phyloP scores from a whole-genome alignment of 345 rosid genomes.

The Gossypium arboreum region DNA sequence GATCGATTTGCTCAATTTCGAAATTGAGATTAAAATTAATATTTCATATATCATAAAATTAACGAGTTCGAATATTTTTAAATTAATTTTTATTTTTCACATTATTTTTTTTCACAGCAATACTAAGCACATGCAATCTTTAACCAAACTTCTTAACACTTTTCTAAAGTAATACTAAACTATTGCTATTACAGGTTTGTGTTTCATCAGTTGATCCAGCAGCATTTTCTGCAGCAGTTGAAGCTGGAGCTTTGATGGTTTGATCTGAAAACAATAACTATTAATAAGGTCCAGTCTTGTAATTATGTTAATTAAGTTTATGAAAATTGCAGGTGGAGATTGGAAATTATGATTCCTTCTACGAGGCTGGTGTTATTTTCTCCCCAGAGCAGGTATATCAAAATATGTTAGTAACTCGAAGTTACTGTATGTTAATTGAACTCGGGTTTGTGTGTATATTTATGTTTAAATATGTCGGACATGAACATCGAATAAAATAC shows the following conservation, averaged over 20 bases:
- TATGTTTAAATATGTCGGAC: too few relatives aligned
- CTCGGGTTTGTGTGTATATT: background rate
- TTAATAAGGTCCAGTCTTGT: background rate
- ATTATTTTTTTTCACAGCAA: too few relatives aligned
- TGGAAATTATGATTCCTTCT: conserved; percentile 65
- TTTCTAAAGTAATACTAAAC: too few relatives aligned
- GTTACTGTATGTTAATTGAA: background rate
- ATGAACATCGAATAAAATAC: too few relatives aligned
- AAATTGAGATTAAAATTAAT: too few relatives aligned
- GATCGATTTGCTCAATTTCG: too few relatives aligned
- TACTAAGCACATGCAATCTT: too few relatives aligned
- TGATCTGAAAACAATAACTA: background rate
- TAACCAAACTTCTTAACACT: too few relatives aligned
- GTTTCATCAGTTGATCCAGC: conserved; percentile 63
- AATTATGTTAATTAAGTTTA: background rate
- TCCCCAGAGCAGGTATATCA: conserved; percentile 58
- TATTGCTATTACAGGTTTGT: conserved; percentile 39
- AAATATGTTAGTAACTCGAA: background rate
- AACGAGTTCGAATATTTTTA: too few relatives aligned
- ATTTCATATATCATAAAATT: too few relatives aligned
- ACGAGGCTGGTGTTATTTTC: conserved; percentile 42
- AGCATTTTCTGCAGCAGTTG: conserved; percentile 45
- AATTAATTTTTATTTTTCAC: too few relatives aligned
- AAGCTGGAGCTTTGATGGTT: conserved; percentile 63
- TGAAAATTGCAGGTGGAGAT: conserved; percentile 48